Base-by-base conservation (phyloP, 305 asterid genomes). In the Solanum hybrid region DNA sequence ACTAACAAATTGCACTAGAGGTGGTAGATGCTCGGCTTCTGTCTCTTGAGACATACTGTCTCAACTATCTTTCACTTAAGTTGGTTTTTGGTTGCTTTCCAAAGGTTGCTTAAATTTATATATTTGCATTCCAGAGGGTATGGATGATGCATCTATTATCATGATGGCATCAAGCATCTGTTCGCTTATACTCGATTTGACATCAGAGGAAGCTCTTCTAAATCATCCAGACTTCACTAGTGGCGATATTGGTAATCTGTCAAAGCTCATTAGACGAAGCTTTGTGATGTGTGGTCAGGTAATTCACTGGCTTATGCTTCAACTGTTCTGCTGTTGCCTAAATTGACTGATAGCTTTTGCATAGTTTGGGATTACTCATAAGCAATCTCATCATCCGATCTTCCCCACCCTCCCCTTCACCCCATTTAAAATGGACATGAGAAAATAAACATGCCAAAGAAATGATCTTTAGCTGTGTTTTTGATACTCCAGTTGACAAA, bases 81-180 rank as follows among this genome's bases (percentile, higher is more conserved):
- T 82, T 84, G 39, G 77, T 33, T 86, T 85, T 32, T 61, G 33
- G 88, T 32, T 32, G 45, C 51, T 86, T 85, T 61, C 78, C 41
- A 10, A 33, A 86, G 72, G 78, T 86, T 86, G 32, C 78, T 85
- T 37, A 85, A 57, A 85, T 78, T 31, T 45, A n/a, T 70, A 11
- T 83, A 77, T 89, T 88, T 92, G 68, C 76, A 87, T 76, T 91
- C 91, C 94, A 93, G 96, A 91, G 91, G 89, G 88, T 72, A 89
- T 89, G 32, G 90, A 41, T 17, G 98, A 96, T 72, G 89, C 87
- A 27, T 90, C 92, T 89, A 91, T 90, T 82, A 92, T 95, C 61
- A 92, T 96, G 97, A 95, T 96, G 98, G 97, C 97, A 51, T 94
- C 98, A 88, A 95, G 97, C 93, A 95, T 96, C 87, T 96, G 97